phyloP scores from a whole-genome alignment of 2,329 filamentous ascomycete genomes.

The Colletotrichum horii region DNA sequence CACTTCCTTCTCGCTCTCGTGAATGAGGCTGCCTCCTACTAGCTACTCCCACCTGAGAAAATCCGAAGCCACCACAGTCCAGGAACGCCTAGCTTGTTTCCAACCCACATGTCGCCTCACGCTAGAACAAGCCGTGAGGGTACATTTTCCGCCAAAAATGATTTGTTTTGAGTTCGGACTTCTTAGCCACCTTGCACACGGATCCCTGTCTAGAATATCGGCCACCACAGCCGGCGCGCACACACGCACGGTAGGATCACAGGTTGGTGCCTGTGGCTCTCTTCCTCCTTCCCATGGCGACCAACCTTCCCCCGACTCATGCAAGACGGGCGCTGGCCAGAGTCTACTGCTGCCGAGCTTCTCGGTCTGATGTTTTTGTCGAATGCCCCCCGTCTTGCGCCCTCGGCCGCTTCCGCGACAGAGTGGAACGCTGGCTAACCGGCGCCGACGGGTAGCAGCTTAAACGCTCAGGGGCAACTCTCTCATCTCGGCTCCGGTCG shows the following conservation, averaged over 20 bases:
- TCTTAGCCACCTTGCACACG: not conserved
- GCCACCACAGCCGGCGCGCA: not conserved
- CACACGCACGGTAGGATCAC: conserved; percentile 2
- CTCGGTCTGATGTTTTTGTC: not conserved
- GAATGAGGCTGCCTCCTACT: not conserved
- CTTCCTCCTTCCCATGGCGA: not conserved
- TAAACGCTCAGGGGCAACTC: conserved; percentile 5
- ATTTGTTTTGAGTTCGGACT: not conserved
- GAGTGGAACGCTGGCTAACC: not conserved
- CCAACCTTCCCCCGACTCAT: not conserved
- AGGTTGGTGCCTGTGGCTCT: not conserved
- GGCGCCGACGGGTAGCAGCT: not conserved
- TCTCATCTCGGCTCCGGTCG: conserved; percentile 5
- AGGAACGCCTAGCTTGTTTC: not conserved
- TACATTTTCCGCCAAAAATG: not conserved
- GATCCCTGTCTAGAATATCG: not conserved
- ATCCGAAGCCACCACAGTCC: not conserved
- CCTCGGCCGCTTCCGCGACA: conserved; percentile 9
- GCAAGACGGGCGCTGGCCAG: not conserved
- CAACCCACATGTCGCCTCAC: not conserved
- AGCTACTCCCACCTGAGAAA: not conserved
- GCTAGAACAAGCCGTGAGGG: not conserved
- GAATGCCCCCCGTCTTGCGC: not conserved
- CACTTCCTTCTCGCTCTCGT: not conserved
- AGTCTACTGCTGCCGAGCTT: not conserved